Evolutionary conservation across 140 eudicot genomes (phyloP), one percentile per base, ranked within the genome.

Genomic region (Bidens hawaiensis): DNA sequence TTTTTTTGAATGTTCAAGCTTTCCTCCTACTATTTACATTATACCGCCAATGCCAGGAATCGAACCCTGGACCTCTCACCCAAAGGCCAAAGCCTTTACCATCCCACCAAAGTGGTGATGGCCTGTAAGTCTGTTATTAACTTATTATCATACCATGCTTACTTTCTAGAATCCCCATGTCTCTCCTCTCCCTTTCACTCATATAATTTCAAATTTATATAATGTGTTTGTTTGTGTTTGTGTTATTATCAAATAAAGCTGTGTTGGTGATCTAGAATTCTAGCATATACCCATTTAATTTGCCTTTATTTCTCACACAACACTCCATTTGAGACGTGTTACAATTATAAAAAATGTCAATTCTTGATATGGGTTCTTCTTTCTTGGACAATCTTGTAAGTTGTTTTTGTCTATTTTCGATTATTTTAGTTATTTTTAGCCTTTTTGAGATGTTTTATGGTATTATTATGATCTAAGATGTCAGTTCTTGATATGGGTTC

Each of bases 401-500:
- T 24, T 12, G 1, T 51, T 51, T 24, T 24, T 22, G 24, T 46
- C 52, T 46, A 46, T n/a, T 31, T 31, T 31, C 36, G 5, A 2
- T 31, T 21, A 16, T n/a, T 11, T 19, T 21, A 21, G 5, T 19
- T 48, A 18, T n/a, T 48, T 48, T 48, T 48, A 48, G 52, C 1
- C 26, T 16, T 17, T 45, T 15, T 45, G 17, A 45, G 51, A 45
- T 6, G 27, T 47, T 47, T 17, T 62, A 48, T 48, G 30, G 5
- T 0, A 31, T 1, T 28, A 34, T 26, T 38, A 22, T 8, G 16
- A 52, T 52, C 59, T 52, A 17, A 49, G 4, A 12, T 51, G 9
- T 51, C 34, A 4, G 14, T 72, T 51, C 45, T 62, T 21, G 6
- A 15, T 58, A 21, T 27, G 60, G 47, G 65, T 28, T 70, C 75